Evolutionary conservation across 2,329 filamentous ascomycete species (phyloP).

Genomic region (Taxawa tesnikishii): DNA sequence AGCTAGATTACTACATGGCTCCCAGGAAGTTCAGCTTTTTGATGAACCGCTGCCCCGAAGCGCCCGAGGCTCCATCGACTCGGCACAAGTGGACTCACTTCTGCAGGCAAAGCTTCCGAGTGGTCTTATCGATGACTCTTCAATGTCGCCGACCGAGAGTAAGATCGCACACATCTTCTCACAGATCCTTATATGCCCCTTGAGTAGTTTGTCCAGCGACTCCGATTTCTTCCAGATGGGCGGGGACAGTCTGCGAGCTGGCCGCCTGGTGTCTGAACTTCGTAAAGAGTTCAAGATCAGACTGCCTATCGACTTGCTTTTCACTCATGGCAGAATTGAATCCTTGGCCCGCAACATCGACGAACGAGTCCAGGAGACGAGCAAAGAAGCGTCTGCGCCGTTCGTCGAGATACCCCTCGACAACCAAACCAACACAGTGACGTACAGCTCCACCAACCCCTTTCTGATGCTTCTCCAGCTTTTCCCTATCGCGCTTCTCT

Average conservation of each 20-base stretch:
- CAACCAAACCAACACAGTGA: slow-evolving; percentile 23
- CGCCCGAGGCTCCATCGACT: slow-evolving; percentile 14
- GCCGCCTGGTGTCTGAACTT: slow-evolving; percentile 38
- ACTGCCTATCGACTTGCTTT: slow-evolving; percentile 40
- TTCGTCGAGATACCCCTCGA: slow-evolving; percentile 8
- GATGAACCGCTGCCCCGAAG: slow-evolving; percentile 15
- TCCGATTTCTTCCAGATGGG: slow-evolving; percentile 42
- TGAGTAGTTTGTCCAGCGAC: slow-evolving; percentile 25
- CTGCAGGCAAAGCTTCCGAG: no score
- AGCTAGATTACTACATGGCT: slow-evolving; percentile 16
- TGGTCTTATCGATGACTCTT: slow-evolving; percentile 14
- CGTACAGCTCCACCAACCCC: slow-evolving; percentile 37
- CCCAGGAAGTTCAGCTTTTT: slow-evolving; percentile 15
- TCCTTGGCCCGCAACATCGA: slow-evolving; percentile 27
- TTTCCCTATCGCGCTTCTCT: slow-evolving; percentile 36
- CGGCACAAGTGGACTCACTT: slow-evolving; percentile 8
- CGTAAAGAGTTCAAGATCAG: slow-evolving; percentile 37
- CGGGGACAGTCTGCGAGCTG: slow-evolving; percentile 43
- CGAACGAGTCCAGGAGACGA: slow-evolving; percentile 12
- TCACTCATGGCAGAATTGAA: slow-evolving; percentile 34
- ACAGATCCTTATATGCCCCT: slow-evolving; percentile 28
- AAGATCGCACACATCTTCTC: slow-evolving; percentile 35
- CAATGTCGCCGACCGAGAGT: slow-evolving; percentile 17
- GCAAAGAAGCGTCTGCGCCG: slow-evolving; percentile 7
- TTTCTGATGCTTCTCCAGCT: slow-evolving; percentile 39